Percentiles rank a stretch among this genome's conserved stretches.
Evolutionary conservation across 805 yeast genomes (phyloP).

Genomic region (Candida sakaeoensis): DNA sequence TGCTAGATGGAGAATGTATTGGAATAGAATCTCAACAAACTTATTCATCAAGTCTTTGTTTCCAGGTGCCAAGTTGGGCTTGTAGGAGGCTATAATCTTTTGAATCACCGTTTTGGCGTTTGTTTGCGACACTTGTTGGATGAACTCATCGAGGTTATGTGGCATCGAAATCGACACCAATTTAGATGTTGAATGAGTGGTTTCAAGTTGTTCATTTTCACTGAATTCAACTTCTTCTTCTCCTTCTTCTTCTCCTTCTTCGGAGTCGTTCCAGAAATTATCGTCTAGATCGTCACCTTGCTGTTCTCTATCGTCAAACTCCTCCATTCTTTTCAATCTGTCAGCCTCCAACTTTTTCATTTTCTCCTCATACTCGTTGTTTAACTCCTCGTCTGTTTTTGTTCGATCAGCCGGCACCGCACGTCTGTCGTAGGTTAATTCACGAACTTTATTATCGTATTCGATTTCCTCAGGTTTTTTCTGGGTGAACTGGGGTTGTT

Average conservation of each 20-base stretch:
- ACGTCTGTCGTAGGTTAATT: constrained; percentile 65
- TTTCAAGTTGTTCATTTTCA: background rate
- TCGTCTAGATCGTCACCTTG: constrained; percentile 68
- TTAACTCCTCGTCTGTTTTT: constrained; percentile 69
- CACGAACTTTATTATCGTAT: constrained; percentile 65
- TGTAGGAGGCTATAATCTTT: constrained; percentile 55
- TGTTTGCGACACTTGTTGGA: constrained; percentile 27
- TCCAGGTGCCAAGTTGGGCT: constrained; percentile 77
- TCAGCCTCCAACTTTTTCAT: constrained; percentile 62
- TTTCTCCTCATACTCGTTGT: constrained; percentile 56
- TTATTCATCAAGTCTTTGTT: constrained; percentile 69
- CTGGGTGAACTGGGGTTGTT: constrained; percentile 19
- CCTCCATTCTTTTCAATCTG: constrained; percentile 72
- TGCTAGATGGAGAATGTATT: constrained; percentile 51
- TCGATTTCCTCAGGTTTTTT: constrained; percentile 42
- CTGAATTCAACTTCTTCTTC: constrained; percentile 17
- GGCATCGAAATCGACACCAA: constrained; percentile 25
- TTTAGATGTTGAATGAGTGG: too few relatives aligned
- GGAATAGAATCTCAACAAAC: constrained; percentile 61
- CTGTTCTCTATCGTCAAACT: constrained; percentile 49
- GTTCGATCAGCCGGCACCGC: constrained; percentile 82
- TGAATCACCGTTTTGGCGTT: constrained; percentile 42
- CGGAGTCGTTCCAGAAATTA: constrained; percentile 64
- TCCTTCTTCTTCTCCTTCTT: constrained; percentile 44
- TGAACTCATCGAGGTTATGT: constrained; percentile 25